These are phyloP conservation scores for Saccharomycopsis babjevae DNA, from an alignment of 805 yeast genomes.

Conservation along the genomic window DNA sequence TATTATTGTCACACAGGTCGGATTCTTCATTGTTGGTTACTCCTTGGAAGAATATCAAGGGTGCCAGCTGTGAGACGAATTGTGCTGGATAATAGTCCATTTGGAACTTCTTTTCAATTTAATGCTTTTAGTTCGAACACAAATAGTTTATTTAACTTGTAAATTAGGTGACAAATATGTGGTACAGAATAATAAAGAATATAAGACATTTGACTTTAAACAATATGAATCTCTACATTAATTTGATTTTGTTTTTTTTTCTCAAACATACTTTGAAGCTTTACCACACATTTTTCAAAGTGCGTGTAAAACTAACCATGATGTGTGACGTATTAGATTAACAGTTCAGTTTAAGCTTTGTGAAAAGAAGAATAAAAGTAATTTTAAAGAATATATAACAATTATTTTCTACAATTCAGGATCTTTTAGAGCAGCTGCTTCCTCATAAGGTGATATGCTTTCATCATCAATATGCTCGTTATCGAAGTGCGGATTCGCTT, in stretches of 20 bases:
- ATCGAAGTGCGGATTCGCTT: background rate
- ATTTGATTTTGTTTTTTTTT: no score
- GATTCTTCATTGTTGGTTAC: conserved; percentile 13
- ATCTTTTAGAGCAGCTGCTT: background rate
- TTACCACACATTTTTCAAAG: no score
- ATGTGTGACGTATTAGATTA: no score
- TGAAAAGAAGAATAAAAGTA: no score
- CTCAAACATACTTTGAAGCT: no score
- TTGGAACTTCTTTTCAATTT: background rate
- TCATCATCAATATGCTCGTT: background rate
- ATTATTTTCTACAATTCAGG: background rate
- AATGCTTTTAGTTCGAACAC: background rate
- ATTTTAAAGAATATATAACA: no score
- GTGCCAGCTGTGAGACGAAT: conserved; percentile 27
- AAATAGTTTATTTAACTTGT: background rate
- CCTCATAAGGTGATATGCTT: background rate
- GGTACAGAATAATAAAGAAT: no score
- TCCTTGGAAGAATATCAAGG: conserved; percentile 35
- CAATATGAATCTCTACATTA: no score
- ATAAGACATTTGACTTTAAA: no score
- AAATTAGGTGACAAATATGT: no score
- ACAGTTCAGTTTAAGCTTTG: no score
- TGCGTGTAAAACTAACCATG: no score
- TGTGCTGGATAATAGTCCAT: conserved; percentile 34
- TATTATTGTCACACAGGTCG: background rate